A percentile compares a stretch with the other conserved stretches of the same genome.
Conservation (phyloP, 805 yeast genomes). For the Lipomyces oligophaga region DNA sequence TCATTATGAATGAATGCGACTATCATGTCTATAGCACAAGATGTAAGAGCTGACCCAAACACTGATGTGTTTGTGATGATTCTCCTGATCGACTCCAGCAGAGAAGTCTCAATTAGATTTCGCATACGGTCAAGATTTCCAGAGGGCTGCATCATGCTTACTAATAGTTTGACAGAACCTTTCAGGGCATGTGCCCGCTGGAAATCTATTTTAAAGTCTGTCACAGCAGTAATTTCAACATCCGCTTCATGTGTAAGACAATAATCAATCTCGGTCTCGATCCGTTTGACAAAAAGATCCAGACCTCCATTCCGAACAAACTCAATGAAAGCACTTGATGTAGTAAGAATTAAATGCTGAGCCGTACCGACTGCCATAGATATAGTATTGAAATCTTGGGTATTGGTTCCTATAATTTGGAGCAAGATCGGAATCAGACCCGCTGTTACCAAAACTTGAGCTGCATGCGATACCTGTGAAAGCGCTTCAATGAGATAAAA, state of each 20-base stretch:
- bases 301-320: constrained; percentile 70
- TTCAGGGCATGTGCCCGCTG: constrained; percentile 44
- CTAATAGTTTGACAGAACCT: constrained; percentile 58
- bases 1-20: constrained; percentile 78
- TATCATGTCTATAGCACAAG: constrained; percentile 59
- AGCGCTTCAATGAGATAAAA: constrained; percentile 63
- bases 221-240: constrained; percentile 15
- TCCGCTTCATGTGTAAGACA: constrained; percentile 12
- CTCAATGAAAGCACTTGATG: constrained; percentile 48
- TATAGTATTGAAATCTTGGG: constrained; percentile 50
- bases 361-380: constrained; percentile 62
- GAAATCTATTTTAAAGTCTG: constrained; percentile 34
- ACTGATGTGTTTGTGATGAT: constrained; percentile 53
- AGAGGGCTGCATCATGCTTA: constrained; percentile 63
- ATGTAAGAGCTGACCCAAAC: constrained; percentile 65
- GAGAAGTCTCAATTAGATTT: constrained; percentile 78
- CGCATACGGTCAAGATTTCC: constrained; percentile 74
- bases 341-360: constrained; percentile 41
- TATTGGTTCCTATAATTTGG: constrained; percentile 52
- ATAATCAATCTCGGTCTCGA: constrained; percentile 57
- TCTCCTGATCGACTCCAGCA: constrained; percentile 57
- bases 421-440: constrained; percentile 67
- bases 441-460: constrained; percentile 58
- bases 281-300: constrained; percentile 52
- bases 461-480: constrained; percentile 44